Evolutionary conservation across 2,329 filamentous ascomycete species (phyloP).

Genomic region (Fusarium nodosum): DNA sequence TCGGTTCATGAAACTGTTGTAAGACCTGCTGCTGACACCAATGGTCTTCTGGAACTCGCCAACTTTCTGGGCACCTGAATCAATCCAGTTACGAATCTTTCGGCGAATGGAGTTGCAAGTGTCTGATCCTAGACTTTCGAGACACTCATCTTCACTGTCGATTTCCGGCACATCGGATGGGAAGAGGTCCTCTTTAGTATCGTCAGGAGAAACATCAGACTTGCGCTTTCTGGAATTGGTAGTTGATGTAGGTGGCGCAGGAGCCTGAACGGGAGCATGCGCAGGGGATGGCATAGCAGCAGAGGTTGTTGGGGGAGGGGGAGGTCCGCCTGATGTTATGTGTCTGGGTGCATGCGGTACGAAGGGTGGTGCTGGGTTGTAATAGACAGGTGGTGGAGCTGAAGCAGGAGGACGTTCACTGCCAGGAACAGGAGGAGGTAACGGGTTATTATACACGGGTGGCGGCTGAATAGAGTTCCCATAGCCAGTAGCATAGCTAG

Average conservation of each 20-base stretch:
- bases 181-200: conserved; percentile 39
- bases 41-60: conserved; percentile 62
- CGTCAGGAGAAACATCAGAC: conserved; percentile 34
- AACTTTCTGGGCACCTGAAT: conserved; percentile 52
- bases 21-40: conserved; percentile 56
- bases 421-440: conserved; percentile 1
- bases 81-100: conserved; percentile 46
- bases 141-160: conserved; percentile 39
- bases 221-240: conserved; percentile 43
- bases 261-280: not conserved
- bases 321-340: conserved; percentile 1
- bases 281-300: not conserved
- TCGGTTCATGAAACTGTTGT: conserved; percentile 64
- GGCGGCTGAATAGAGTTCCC: conserved; percentile 4
- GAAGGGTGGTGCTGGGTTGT: conserved; percentile 28
- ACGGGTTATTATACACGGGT: conserved; percentile 7
- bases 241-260: conserved; percentile 2
- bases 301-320: not conserved
- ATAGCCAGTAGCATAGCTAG: not conserved
- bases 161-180: conserved; percentile 39
- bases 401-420: not conserved
- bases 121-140: conserved; percentile 24
- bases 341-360: conserved; percentile 15
- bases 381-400: conserved; percentile 15
- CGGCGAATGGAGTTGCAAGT: conserved; percentile 47